Conservation (phyloP, 306 rosid genomes). For the Medicago arabica region DNA sequence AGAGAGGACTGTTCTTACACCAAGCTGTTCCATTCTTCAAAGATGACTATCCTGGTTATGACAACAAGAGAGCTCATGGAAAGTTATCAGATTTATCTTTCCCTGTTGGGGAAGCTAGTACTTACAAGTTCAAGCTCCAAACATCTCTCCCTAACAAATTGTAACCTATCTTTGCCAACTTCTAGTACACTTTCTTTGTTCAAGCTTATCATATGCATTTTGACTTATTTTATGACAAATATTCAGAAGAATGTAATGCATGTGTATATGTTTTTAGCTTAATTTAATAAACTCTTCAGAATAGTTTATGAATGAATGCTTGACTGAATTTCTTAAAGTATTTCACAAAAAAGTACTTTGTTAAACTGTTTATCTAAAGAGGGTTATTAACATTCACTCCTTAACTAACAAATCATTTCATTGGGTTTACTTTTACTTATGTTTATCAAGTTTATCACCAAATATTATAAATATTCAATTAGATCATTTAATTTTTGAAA, state of each 20-base stretch:
- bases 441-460: background rate
- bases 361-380: too few species aligned
- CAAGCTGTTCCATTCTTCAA: slow-evolving; percentile 58
- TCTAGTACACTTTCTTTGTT: background rate
- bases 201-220: background rate
- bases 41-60: slow-evolving; percentile 71
- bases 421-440: too few species aligned
- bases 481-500: background rate
- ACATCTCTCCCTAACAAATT: slow-evolving; percentile 26
- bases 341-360: background rate
- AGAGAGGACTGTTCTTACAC: slow-evolving; percentile 56
- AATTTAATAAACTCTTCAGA: background rate
- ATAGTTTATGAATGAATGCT: background rate
- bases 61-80: slow-evolving; percentile 83
- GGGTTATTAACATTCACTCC: too few species aligned
- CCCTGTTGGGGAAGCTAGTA: slow-evolving; percentile 58
- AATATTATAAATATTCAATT: too few species aligned
- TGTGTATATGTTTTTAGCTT: background rate
- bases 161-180: background rate
- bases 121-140: slow-evolving; percentile 66
- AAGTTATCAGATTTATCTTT: slow-evolving; percentile 55
- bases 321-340: background rate
- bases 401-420: too few species aligned
- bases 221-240: background rate
- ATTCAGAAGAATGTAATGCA: too few species aligned